These are phyloP conservation scores for Exophiala xenobiotica DNA, from an alignment of 2,329 filamentous ascomycete species.

Conservation along the genomic window DNA sequence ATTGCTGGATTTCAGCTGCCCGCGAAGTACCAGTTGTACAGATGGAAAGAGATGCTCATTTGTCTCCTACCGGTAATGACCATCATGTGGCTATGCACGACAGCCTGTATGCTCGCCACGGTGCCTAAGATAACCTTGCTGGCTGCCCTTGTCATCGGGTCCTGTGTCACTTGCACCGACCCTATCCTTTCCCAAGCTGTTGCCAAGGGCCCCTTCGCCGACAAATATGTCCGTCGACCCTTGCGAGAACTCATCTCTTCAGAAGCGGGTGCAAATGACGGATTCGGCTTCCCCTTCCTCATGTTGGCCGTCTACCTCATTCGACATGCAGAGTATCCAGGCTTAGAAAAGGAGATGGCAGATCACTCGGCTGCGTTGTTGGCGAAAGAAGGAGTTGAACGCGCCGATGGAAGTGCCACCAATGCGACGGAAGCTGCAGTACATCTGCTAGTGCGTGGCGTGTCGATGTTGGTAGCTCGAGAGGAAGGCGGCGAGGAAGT, in stretches of 20 bases:
- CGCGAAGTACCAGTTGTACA: conserved; percentile 52
- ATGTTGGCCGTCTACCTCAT: conserved; percentile 59
- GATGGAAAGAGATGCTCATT: conserved; percentile 55
- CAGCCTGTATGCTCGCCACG: conserved; percentile 55
- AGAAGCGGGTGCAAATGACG: conserved; percentile 29
- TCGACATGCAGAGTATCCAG: conserved; percentile 50
- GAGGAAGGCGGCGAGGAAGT: conserved; percentile 37
- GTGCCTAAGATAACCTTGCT: conserved; percentile 57
- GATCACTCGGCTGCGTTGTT: too few relatives aligned
- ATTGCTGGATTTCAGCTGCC: conserved; percentile 64
- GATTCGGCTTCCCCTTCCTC: conserved; percentile 62
- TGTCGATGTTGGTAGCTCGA: too few relatives aligned
- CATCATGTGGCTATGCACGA: conserved; percentile 61
- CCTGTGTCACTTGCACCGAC: conserved; percentile 62
- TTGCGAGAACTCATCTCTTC: conserved; percentile 47
- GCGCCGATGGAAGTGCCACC: too few relatives aligned
- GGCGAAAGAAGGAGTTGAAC: too few relatives aligned
- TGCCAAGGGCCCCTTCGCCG: conserved; percentile 62
- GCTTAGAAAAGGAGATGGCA: too few relatives aligned
- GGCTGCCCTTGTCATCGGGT: conserved; percentile 57
- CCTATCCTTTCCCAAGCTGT: conserved; percentile 63
- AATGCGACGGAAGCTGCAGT: too few relatives aligned
- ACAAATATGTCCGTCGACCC: conserved; percentile 59
- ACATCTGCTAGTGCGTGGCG: too few relatives aligned
- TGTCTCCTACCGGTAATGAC: conserved; percentile 62